phyloP scores from a whole-genome alignment of 805 yeast genomes.

The Candida oleophila region DNA sequence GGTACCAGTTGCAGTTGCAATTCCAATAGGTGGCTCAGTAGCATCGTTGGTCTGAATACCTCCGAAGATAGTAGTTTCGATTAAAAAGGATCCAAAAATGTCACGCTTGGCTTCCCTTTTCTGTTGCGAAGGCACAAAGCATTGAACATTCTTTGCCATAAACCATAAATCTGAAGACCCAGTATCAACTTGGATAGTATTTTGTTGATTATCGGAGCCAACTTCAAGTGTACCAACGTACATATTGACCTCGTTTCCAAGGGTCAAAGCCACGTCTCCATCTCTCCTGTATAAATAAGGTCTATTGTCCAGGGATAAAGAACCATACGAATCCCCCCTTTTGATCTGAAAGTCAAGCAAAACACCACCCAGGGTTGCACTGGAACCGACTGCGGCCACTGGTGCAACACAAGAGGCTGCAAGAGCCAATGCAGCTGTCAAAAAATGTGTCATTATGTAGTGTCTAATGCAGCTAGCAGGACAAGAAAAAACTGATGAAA shows the following conservation, averaged over 20 bases:
- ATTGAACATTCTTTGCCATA: conserved; percentile 27
- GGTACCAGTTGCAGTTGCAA: not conserved
- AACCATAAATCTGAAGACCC: conserved; percentile 29
- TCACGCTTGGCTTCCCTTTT: not conserved
- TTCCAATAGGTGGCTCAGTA: conserved; percentile 6
- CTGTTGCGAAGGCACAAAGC: conserved; percentile 8
- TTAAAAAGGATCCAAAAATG: conserved; percentile 15
- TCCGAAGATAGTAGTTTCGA: conserved; percentile 1
- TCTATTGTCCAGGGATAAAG: not conserved
- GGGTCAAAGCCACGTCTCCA: conserved; percentile 12
- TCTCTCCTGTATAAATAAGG: not conserved
- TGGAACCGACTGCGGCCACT: not conserved
- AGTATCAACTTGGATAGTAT: conserved; percentile 21
- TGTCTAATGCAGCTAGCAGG: not conserved
- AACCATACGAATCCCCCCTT: not conserved
- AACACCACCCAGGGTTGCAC: not conserved
- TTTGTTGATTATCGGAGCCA: conserved; percentile 15
- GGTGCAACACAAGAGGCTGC: not conserved
- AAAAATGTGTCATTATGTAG: not conserved
- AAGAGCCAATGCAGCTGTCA: not conserved
- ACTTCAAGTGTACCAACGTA: conserved; percentile 23
- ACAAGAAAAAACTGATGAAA: not conserved
- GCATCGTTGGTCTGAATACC: not conserved
- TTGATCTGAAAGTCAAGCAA: not conserved
- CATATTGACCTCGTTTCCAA: conserved; percentile 25